Conservation (phyloP, 2,329 filamentous ascomycete genomes). For the Colletotrichum camelliae region DNA sequence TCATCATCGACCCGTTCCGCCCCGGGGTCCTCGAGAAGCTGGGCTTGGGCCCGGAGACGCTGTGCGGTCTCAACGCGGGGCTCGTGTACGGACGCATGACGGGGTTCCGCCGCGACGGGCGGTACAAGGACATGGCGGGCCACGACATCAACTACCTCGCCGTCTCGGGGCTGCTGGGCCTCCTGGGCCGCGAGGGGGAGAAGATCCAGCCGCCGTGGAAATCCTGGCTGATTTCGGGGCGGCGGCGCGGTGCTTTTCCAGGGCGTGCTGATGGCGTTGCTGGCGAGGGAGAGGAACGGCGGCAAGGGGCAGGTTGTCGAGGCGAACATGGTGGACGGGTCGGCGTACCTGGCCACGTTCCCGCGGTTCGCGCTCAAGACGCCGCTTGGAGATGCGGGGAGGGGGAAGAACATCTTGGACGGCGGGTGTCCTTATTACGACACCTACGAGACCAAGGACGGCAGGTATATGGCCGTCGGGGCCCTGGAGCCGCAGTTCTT, state of each 20-base stretch:
- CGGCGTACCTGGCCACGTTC: conserved; percentile 79
- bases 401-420: conserved; percentile 83
- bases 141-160: conserved; percentile 98
- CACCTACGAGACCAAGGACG: conserved; percentile 84
- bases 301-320: conserved; percentile 88
- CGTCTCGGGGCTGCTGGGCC: conserved; percentile 77
- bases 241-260: conserved; percentile 84
- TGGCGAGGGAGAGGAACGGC: conserved; percentile 62
- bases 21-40: conserved; percentile 89
- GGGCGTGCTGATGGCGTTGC: conserved; percentile 80
- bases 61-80: conserved; percentile 72
- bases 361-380: conserved; percentile 71
- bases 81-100: conserved; percentile 87
- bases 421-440: conserved; percentile 88
- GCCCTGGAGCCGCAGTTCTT: conserved; percentile 91
- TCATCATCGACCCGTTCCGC: conserved; percentile 92
- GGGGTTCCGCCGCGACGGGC: conserved; percentile 86
- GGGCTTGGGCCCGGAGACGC: conserved; percentile 73
- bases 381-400: conserved; percentile 63
- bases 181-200: conserved; percentile 74
- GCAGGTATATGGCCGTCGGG: conserved; percentile 84
- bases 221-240: conserved; percentile 88
- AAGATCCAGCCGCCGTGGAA: conserved; percentile 83
- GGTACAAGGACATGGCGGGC: conserved; percentile 86
- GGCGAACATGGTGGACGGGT: conserved; percentile 96